Base-by-base conservation (phyloP, 805 yeast genomes). In the Metschnikowia corniflorae region DNA sequence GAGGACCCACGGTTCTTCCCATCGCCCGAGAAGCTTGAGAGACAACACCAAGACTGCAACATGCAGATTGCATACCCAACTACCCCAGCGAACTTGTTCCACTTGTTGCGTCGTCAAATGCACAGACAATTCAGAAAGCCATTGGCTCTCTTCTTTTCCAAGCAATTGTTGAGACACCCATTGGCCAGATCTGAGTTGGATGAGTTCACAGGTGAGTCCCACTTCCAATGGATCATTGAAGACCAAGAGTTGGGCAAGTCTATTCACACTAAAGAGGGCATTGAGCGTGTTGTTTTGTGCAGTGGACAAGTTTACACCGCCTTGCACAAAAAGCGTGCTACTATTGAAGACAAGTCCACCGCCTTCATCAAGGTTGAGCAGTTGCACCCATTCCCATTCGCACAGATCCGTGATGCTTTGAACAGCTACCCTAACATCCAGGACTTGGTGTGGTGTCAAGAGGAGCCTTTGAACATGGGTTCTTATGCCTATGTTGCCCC, bases 21-120 rank as follows among this genome's bases (percentile, higher is more conserved):
- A 61, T 63, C 86, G 27, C 80, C 73, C 42, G 89, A 83, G 56
- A 86, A 87, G 68, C 75, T 93, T 50, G 86, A 86, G 53, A 82
- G 99, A 69, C 98, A 93, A 72, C 97, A 93, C 65, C 99, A 93
- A 73, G 98, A 93, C 62, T 82, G 94, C 75, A 93, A 93, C 75
- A 82, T 89, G 82, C 98, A 94, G 71, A 78, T 93, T 60, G 97
- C 89, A 14, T 93, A 93, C 71, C 97, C 98, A 68, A 85, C 97
- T 22, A 93, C 97, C 10, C 98, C 98, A 45, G 86, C 97, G 32
- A 89, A 88, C 63, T 63, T 88, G 63, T 93, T 93, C 95, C 99
- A 93, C 65, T 72, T 89, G 58, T 70, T 91, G 64, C 86, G 99
- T 77, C 85, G 99, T 75, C 98, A 93, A 77, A 89, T 88, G 88